These are phyloP conservation scores for Lathyrus tuberosus DNA, from an alignment of 306 rosid genomes.

Conservation along the genomic window DNA sequence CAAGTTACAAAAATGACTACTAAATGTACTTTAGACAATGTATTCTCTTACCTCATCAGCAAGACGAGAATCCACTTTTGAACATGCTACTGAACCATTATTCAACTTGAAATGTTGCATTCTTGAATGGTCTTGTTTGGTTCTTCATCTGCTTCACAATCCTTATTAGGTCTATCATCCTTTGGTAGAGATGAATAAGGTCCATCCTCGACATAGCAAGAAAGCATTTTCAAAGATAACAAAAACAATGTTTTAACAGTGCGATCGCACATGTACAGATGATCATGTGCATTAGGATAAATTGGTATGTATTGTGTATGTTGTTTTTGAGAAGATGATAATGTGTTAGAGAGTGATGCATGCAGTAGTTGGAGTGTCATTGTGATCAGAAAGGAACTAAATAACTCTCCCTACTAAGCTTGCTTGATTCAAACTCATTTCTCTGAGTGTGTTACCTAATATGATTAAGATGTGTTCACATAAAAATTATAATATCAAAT, in stretches of 20 bases:
- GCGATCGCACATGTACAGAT: too few relatives aligned
- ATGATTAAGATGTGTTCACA: conserved; percentile 3
- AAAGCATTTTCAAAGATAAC: too few relatives aligned
- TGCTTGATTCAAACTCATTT: conserved; percentile 58
- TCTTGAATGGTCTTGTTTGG: conserved; percentile 30
- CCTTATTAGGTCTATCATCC: too few relatives aligned
- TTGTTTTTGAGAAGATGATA: not conserved
- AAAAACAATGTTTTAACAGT: too few relatives aligned
- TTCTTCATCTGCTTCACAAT: too few relatives aligned
- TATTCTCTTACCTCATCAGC: conserved; percentile 74
- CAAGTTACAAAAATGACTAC: not conserved
- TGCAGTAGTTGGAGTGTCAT: conserved; percentile 45
- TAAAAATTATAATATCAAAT: too few relatives aligned
- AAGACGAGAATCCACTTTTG: conserved; percentile 88
- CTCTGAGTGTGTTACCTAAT: conserved; percentile 39
- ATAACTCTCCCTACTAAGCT: conserved; percentile 42
- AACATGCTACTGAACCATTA: conserved; percentile 64
- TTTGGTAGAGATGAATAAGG: too few relatives aligned
- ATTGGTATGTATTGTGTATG: not conserved
- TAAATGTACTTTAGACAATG: not conserved
- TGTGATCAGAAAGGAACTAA: conserved; percentile 43
- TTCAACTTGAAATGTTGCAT: conserved; percentile 74
- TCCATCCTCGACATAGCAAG: too few relatives aligned
- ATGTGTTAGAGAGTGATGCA: not conserved
- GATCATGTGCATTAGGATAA: too few relatives aligned